A percentile compares a stretch with the other conserved stretches of the same genome.
phyloP scores from a whole-genome alignment of 2,329 filamentous ascomycete genomes.

The Botryotinia convoluta region DNA sequence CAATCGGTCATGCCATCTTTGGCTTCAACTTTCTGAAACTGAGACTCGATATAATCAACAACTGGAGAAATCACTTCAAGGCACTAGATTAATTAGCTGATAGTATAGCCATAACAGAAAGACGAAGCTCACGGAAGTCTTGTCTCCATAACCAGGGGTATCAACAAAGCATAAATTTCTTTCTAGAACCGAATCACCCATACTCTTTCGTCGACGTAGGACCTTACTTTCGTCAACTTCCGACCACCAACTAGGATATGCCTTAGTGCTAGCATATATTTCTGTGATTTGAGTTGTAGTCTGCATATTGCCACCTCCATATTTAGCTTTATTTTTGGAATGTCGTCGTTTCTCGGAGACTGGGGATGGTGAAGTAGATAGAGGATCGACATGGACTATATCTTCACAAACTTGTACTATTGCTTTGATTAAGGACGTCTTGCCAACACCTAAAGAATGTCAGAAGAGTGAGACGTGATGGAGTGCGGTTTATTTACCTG shows the following conservation, averaged over 20 bases:
- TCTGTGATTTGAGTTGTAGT: constrained; percentile 54
- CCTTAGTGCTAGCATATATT: constrained; percentile 75
- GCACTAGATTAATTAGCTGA: constrained; percentile 41
- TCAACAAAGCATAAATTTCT: constrained; percentile 94
- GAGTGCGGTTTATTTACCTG: constrained; percentile 51
- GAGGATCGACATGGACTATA: constrained; percentile 83
- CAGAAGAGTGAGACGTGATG: constrained; percentile 19
- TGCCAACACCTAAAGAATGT: constrained; percentile 65
- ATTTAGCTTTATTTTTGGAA: constrained; percentile 34
- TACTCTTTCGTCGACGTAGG: constrained; percentile 64
- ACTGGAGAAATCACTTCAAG: constrained; percentile 59
- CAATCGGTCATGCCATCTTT: constrained; percentile 63
- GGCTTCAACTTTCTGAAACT: constrained; percentile 61
- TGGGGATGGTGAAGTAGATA: constrained; percentile 39
- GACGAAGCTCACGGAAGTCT: constrained; percentile 48
- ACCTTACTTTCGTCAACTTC: constrained; percentile 66
- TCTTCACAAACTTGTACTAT: constrained; percentile 85
- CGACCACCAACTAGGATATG: constrained; percentile 88
- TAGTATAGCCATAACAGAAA: constrained; percentile 24
- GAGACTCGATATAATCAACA: constrained; percentile 69
- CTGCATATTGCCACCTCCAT: constrained; percentile 28
- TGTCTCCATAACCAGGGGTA: constrained; percentile 62
- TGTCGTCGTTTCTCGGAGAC: constrained; percentile 31
- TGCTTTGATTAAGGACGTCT: constrained; percentile 84
- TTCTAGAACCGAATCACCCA: constrained; percentile 76